Base-by-base conservation (phyloP, 495 filamentous ascomycete species). In the Penicillium paradoxum region DNA sequence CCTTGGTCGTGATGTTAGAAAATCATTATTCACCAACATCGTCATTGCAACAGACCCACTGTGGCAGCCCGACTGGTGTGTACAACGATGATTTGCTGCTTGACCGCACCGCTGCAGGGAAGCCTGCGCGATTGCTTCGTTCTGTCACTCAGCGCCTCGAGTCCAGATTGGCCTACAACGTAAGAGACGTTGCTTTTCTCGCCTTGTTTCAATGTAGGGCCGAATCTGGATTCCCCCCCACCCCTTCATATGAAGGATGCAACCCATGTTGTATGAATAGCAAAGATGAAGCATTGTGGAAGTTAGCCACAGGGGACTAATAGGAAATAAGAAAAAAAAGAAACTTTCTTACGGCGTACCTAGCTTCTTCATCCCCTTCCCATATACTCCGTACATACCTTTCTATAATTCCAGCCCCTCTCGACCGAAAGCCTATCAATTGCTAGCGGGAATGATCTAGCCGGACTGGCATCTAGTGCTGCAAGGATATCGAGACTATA, bases 51-150 rank as follows among this genome's bases (percentile, higher is more conserved):
- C 46, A 29, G 51, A 51, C 61, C 62, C 59, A 65, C 56, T 54
- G 32, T 40, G 44, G 40, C 47, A 62, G 56, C 62, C 59, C 53
- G 44, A 60, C 59, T 60, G 52, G 62, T 69, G 68, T 71, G 68
- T 73, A 68, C 62, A 63, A 60, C 54, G 57, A 59, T 71, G 68
- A 73, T 73, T 71, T 71, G 70, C 62, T 58, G 48, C 38, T 57
- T 34, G 48, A 42, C 21, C 45, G 53, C 56, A 43, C 54, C 49
- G 61, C 45, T 55, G 59, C 54, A 54, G 56, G 49, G 45, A 57
- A 57, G 43, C 47, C 54, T 57, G 61, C 63, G 63, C 56, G 54
- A 54, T 41, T 49, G 54, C 57, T 63, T 54, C 60, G 29, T 25
- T 53, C 58, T 53, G 51, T 56, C n/a, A n/a, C n/a, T n/a, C 61